Evolutionary conservation across 1,284 basidiomycete genomes (phyloP).

Genomic region (Malassezia slooffiae): DNA sequence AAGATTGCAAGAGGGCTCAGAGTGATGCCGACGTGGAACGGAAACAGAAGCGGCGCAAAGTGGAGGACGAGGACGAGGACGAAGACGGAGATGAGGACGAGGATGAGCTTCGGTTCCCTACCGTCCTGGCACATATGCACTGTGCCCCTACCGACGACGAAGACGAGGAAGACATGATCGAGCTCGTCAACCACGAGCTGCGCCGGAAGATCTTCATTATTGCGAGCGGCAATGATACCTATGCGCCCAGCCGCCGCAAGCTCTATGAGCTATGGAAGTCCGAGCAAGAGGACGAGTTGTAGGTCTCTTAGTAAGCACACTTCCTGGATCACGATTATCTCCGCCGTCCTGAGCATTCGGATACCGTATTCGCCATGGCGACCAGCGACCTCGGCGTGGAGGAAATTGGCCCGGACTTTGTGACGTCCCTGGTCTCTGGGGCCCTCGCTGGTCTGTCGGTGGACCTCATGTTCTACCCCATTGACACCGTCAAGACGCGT

Average conservation of each 20-base stretch:
- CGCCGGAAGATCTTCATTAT: conserved; percentile 57
- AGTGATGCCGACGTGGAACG: too few species aligned
- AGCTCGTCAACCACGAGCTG: conserved; percentile 2
- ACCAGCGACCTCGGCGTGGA: not conserved
- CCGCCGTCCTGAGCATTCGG: not conserved
- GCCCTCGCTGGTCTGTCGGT: conserved; percentile 40
- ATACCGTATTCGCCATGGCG: conserved; percentile 9
- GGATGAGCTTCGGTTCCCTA: conserved; percentile 14
- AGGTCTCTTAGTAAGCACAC: conserved; percentile 7
- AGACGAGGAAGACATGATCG: conserved; percentile 12
- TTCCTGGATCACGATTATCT: too few species aligned
- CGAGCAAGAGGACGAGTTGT: conserved; percentile 43
- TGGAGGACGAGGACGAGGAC: conserved; percentile 8
- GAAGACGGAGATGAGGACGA: conserved; percentile 13
- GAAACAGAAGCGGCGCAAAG: conserved; percentile 10
- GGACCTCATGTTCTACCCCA: conserved; percentile 88
- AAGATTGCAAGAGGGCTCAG: conserved; percentile 14
- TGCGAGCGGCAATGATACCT: conserved; percentile 62
- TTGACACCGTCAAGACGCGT: conserved; percentile 92
- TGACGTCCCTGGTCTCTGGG: conserved; percentile 25
- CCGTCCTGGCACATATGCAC: conserved; percentile 21
- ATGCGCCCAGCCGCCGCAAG: conserved; percentile 66
- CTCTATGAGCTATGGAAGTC: conserved; percentile 69
- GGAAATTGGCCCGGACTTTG: conserved; percentile 5
- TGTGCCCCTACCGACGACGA: conserved; percentile 9